These are phyloP conservation scores for Elongisporangium anandrum DNA, from an alignment of 352 stramenopile genomes.

Conservation along the genomic window DNA sequence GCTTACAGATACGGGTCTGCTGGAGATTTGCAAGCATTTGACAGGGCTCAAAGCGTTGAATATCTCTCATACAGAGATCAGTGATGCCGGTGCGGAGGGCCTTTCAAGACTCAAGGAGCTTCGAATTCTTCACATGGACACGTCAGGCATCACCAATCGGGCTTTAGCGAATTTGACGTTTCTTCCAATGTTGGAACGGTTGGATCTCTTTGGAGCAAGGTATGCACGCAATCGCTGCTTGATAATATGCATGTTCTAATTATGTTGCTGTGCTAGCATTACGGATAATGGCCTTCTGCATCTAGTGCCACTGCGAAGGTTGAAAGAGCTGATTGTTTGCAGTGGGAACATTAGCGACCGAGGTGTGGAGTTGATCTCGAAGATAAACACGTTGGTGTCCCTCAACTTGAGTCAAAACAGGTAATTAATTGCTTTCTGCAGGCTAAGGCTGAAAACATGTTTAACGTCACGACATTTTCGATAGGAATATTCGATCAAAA, in stretches of 20 bases:
- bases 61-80: slow-evolving; percentile 70
- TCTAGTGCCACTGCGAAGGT: slow-evolving; percentile 34
- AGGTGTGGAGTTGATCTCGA: slow-evolving; percentile 70
- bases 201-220: slow-evolving; percentile 79
- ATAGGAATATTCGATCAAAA: slow-evolving; percentile 70
- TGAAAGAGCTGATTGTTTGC: slow-evolving; percentile 67
- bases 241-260: background rate
- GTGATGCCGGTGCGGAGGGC: slow-evolving; percentile 42
- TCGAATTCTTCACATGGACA: slow-evolving; percentile 61
- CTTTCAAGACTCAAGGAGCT: slow-evolving; percentile 48
- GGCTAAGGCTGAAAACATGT: background rate
- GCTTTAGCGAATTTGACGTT: slow-evolving; percentile 46
- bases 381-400: slow-evolving; percentile 62
- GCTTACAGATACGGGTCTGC: slow-evolving; percentile 48
- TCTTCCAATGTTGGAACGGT: slow-evolving; percentile 40
- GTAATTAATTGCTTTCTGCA: slow-evolving; percentile 9
- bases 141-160: slow-evolving; percentile 58
- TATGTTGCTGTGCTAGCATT: slow-evolving; percentile 29
- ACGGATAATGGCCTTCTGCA: slow-evolving; percentile 69
- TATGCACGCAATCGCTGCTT: slow-evolving; percentile 12
- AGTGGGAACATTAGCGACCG: slow-evolving; percentile 62
- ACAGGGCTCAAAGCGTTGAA: slow-evolving; percentile 46
- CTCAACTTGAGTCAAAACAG: slow-evolving; percentile 84
- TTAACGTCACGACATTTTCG: background rate
- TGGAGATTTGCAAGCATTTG: slow-evolving; percentile 53